Evolutionary conservation across 2,329 filamentous ascomycete genomes (phyloP), one percentile per base, ranked within the genome.

Genomic region (Colletotrichum neosansevieriae): DNA sequence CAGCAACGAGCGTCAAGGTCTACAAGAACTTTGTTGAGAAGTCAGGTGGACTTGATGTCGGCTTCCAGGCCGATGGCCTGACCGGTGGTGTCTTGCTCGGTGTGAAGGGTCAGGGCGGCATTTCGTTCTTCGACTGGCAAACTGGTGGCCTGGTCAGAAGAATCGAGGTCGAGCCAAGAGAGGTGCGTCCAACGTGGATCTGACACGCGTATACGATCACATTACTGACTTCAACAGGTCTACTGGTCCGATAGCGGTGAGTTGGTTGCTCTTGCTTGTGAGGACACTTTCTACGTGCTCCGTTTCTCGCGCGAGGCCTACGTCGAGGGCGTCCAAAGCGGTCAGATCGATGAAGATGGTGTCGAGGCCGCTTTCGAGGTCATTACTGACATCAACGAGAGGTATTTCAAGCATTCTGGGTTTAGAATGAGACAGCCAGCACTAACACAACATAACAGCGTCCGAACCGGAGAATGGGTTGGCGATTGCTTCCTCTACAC

Each of bases 401-500:
- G 88, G 90, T 92, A 80, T 76, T 1, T 2, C n/a, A 0, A 0
- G 5, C 4, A n/a, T 9, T 29, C 29, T 29, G 29, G 38, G 42
- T 4, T 17, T 9, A 1, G 29, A 2, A 7, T 29, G 29, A 29
- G 29, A 29, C 29, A 29, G 29, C 21, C 21, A 21, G 64, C 56
- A 21, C 69, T 78, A 74, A 75, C 74, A 75, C 74, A 65, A 67
- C 38, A 51, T 62, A n/a, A n/a, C 70, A 93, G 91, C 71, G 94
- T 98, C 58, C 92, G 93, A 72, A 98, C 95, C 19, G 96, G 95
- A 74, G 93, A 97, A 83, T 99, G 96, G 96, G 93, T 99, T 65
- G 96, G 96, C 71, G 96, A 99, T 83, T 97, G 95, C 84, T 97
- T 99, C 86, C 94, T 98, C 79, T 99, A 98, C 86, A 98, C 96